Conservation (phyloP, 371 early-diverging fungal genomes). For the Apophysomyces trapeziformis region DNA sequence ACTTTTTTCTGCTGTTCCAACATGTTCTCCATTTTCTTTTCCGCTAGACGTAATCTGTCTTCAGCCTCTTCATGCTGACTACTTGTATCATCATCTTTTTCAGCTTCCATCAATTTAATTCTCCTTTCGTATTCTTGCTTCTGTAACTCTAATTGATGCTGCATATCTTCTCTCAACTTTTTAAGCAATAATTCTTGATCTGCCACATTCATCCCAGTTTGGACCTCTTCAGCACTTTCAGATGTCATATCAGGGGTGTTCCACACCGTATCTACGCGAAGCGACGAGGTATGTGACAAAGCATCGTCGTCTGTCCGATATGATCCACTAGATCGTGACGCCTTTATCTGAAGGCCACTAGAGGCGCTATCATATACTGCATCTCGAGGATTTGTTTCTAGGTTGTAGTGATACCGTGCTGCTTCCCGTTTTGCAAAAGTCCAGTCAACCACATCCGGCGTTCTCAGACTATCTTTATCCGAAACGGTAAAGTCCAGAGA, state of each 20-base stretch:
- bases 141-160: conserved; percentile 53
- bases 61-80: conserved; percentile 21
- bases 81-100: conserved; percentile 18
- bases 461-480: conserved; percentile 17
- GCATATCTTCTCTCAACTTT: conserved; percentile 49
- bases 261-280: conserved; percentile 8
- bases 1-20: conserved; percentile 48
- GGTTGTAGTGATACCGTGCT: conserved; percentile 38
- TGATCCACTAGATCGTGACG: conserved; percentile 41
- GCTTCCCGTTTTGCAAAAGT: conserved; percentile 76
- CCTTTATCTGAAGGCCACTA: conserved; percentile 44
- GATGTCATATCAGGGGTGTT: conserved; percentile 1
- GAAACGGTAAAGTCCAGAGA: conserved; percentile 14
- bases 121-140: conserved; percentile 57
- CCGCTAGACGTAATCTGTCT: conserved; percentile 32
- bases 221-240: conserved; percentile 25
- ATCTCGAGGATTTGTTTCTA: conserved; percentile 32
- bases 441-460: conserved; percentile 70
- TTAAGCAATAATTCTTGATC: conserved; percentile 41
- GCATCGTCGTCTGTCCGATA: conserved; percentile 31
- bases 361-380: conserved; percentile 57
- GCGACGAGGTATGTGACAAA: conserved; percentile 1
- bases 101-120: conserved; percentile 36
- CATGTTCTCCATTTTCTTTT: conserved; percentile 50
- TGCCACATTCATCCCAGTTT: conserved; percentile 18